Conservation (phyloP, 495 filamentous ascomycete genomes). For the Penicillium manginii region DNA sequence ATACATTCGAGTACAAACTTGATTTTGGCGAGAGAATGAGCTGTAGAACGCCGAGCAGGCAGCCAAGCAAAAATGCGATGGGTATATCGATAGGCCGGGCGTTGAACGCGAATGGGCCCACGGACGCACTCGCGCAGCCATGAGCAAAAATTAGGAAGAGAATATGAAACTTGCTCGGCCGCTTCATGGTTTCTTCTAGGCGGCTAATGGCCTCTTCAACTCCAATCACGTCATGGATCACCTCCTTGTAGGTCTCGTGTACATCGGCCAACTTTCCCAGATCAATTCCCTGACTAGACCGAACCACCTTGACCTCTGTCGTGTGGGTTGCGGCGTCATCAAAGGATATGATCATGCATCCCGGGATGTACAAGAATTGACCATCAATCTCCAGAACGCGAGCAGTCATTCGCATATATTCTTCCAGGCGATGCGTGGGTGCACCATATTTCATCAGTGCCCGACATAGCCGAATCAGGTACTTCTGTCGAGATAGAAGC, state of each 20-base stretch:
- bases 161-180: conserved; percentile 63
- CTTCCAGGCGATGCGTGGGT: conserved; percentile 76
- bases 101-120: conserved; percentile 89
- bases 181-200: conserved; percentile 67
- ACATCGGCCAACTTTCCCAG: conserved; percentile 82
- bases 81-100: conserved; percentile 88
- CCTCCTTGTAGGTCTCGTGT: conserved; percentile 90
- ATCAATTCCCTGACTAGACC: conserved; percentile 76
- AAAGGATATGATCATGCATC: conserved; percentile 95
- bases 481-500: conserved; percentile 77
- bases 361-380: conserved; percentile 90
- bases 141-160: conserved; percentile 83
- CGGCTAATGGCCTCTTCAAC: conserved; percentile 79
- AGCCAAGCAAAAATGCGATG: conserved; percentile 83
- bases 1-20: conserved; percentile 80
- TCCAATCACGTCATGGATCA: conserved; percentile 84
- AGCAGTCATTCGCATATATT: conserved; percentile 90
- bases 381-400: conserved; percentile 87
- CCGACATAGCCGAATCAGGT: conserved; percentile 82
- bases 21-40: conserved; percentile 78
- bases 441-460: conserved; percentile 86
- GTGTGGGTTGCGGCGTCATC: conserved; percentile 89
- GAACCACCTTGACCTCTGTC: conserved; percentile 88
- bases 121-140: conserved; percentile 76
- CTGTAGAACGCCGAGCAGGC: conserved; percentile 79